A percentile compares a stretch with the other conserved stretches of the same genome.
These are phyloP conservation scores for Annulohypoxylon truncatum DNA, from an alignment of 2,329 filamentous ascomycete species.

Conservation along the genomic window DNA sequence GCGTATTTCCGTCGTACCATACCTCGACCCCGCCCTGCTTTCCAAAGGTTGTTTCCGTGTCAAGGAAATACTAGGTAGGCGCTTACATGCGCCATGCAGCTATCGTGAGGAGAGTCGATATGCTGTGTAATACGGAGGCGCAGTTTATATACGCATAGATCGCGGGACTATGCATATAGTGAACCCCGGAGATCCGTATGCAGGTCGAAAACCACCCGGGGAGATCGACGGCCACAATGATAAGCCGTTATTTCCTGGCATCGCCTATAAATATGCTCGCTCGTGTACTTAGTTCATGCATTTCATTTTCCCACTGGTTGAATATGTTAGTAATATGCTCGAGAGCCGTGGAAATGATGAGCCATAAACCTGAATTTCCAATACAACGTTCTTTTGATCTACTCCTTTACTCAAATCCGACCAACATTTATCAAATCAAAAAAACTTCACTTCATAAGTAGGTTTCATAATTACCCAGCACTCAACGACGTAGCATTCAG, in stretches of 20 bases:
- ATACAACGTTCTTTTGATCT: too few relatives aligned
- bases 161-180: not conserved
- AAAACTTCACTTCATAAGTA: not conserved
- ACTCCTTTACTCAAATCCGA: too few relatives aligned
- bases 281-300: not conserved
- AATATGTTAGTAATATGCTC: not conserved
- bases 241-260: not conserved
- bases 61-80: not conserved
- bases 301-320: not conserved
- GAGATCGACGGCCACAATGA: not conserved
- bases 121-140: conserved; percentile 13
- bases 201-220: conserved; percentile 29
- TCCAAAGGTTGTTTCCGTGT: not conserved
- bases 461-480: not conserved
- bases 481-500: conserved; percentile 8
- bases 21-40: conserved; percentile 12
- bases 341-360: too few relatives aligned
- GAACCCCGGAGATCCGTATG: conserved; percentile 4
- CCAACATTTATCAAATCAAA: not conserved
- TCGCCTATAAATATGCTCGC: not conserved
- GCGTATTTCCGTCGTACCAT: not conserved
- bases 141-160: not conserved
- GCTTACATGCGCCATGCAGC: conserved; percentile 21
- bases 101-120: not conserved
- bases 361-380: too few relatives aligned